Evolutionary conservation across 148 eudicot species (phyloP).

Genomic region (Amaranthus cruentus): DNA sequence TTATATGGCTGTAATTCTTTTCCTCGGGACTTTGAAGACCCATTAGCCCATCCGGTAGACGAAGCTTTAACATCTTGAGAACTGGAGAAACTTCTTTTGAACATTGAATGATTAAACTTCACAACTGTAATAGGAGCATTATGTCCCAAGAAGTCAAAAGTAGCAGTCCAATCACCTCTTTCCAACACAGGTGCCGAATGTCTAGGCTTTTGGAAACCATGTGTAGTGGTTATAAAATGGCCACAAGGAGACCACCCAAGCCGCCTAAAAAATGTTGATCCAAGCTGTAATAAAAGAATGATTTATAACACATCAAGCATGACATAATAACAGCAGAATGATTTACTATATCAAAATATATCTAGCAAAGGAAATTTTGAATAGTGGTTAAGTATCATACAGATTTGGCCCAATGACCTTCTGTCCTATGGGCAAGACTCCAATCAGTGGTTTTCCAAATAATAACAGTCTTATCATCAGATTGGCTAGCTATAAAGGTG

Average conservation of each 20-base stretch:
- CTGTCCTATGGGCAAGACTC: constrained; percentile 97
- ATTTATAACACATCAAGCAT: constrained; percentile 17
- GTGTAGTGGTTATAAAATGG: constrained; percentile 92
- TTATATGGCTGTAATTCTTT: constrained; percentile 86
- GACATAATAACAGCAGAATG: neutral
- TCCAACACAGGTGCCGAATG: constrained; percentile 98
- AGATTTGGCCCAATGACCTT: constrained; percentile 98
- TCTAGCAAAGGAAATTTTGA: constrained; percentile 5
- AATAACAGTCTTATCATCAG: constrained; percentile 96
- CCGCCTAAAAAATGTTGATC: constrained; percentile 96
- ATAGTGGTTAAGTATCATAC: constrained; percentile 38
- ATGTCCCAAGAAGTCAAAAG: constrained; percentile 96
- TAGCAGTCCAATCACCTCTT: constrained; percentile 99
- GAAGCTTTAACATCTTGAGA: constrained; percentile 55
- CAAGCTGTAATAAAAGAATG: constrained; percentile 56
- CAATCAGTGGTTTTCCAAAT: constrained; percentile 97
- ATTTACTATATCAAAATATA: constrained; percentile 1
- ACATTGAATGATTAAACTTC: constrained; percentile 96
- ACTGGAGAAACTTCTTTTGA: constrained; percentile 48
- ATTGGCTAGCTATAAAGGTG: constrained; percentile 93
- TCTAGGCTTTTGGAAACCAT: constrained; percentile 96
- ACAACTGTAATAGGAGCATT: constrained; percentile 96
- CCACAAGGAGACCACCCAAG: constrained; percentile 99
- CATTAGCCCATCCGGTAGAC: constrained; percentile 79
- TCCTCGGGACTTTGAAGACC: constrained; percentile 63